phyloP scores from a whole-genome alignment of 768 basidiomycete species.

The Hypsizygus marmoreus region DNA sequence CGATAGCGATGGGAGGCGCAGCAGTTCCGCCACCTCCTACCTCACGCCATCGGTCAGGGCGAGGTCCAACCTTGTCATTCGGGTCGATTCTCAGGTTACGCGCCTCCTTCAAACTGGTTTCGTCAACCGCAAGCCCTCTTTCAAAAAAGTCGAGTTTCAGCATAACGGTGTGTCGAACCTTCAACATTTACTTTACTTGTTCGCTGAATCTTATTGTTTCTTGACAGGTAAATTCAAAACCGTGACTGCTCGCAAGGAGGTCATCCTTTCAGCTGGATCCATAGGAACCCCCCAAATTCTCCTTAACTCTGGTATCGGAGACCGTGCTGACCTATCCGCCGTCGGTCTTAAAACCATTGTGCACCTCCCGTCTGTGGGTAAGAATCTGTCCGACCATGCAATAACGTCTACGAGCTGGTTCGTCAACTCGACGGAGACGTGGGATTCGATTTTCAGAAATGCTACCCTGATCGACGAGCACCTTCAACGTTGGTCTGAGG shows the following conservation, averaged over 20 bases:
- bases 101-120: no score
- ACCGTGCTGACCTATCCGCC: slow-evolving; percentile 28
- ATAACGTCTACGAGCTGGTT: slow-evolving; percentile 26
- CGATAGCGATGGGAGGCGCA: no score
- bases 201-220: no score
- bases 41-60: no score
- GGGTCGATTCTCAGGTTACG: no score
- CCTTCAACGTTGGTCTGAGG: slow-evolving; percentile 30
- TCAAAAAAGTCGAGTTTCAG: no score
- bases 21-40: no score
- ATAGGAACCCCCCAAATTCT: slow-evolving; percentile 19
- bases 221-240: no score
- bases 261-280: slow-evolving; percentile 20
- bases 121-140: no score
- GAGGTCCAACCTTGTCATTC: no score
- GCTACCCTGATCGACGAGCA: slow-evolving; percentile 15
- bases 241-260: slow-evolving; percentile 16
- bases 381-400: slow-evolving; percentile 48
- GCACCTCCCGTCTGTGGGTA: slow-evolving; percentile 44
- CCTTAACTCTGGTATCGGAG: slow-evolving; percentile 38
- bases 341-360: slow-evolving; percentile 41
- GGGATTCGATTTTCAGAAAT: slow-evolving; percentile 25
- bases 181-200: no score
- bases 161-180: no score
- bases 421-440: slow-evolving; percentile 24